Evolutionary conservation across 495 filamentous ascomycete species (phyloP).

Genomic region (Lineolata rhizophorae): DNA sequence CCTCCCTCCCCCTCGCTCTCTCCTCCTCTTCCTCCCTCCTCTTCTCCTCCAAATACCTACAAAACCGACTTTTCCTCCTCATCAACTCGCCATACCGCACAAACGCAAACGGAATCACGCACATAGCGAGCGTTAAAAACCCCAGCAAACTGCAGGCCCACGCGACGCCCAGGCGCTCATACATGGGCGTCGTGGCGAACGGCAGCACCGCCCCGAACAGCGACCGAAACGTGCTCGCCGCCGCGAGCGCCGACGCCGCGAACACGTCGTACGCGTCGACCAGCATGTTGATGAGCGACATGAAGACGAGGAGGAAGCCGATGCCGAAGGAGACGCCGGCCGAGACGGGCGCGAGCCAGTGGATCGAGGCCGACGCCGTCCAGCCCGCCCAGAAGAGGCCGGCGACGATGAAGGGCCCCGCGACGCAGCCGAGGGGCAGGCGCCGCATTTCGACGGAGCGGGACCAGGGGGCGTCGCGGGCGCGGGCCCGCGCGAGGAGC

Average conservation of each 20-base stretch:
- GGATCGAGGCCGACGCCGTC: slow-evolving; percentile 30
- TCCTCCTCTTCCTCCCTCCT: slow-evolving; percentile 12
- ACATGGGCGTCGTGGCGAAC: slow-evolving; percentile 20
- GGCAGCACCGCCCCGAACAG: slow-evolving; percentile 41
- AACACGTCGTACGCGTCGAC: slow-evolving; percentile 58
- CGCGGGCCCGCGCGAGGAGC: slow-evolving; percentile 23
- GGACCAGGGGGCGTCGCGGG: slow-evolving; percentile 19
- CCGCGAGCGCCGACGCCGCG: slow-evolving; percentile 48
- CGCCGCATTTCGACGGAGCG: slow-evolving; percentile 36
- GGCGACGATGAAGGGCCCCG: slow-evolving; percentile 37
- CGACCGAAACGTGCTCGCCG: slow-evolving; percentile 34
- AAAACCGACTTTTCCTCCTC: slow-evolving; percentile 18
- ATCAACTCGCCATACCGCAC: slow-evolving; percentile 16
- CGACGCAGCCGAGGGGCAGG: slow-evolving; percentile 43
- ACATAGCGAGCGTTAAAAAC: slow-evolving; percentile 16
- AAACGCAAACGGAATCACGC: slow-evolving; percentile 20
- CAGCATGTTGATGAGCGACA: slow-evolving; percentile 50
- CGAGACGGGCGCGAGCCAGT: slow-evolving; percentile 41
- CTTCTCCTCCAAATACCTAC: slow-evolving; percentile 17
- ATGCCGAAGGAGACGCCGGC: slow-evolving; percentile 46
- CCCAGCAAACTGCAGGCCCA: slow-evolving; percentile 21
- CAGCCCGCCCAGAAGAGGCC: slow-evolving; percentile 56
- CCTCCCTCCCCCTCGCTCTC: slow-evolving; percentile 6
- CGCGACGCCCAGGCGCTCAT: slow-evolving; percentile 14
- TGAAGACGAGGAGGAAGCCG: slow-evolving; percentile 45